A percentile compares a stretch with the other conserved stretches of the same genome.
Conservation (phyloP, 108 stramenopile species). For the Skeletonema menzelii region DNA sequence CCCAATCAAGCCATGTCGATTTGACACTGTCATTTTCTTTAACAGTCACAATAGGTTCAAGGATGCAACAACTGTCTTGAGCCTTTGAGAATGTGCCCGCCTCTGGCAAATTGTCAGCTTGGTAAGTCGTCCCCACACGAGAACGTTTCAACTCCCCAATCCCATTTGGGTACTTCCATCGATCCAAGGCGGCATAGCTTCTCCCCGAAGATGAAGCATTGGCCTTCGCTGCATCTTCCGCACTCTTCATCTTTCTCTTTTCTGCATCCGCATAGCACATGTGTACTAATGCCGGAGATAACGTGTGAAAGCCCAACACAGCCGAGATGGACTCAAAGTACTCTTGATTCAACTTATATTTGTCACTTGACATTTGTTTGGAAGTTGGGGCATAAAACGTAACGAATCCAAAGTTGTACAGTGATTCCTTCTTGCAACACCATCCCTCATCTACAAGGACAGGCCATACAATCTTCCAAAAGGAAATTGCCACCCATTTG, state of each 20-base stretch:
- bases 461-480: constrained; percentile 36
- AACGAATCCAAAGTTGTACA: constrained; percentile 29
- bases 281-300: not conserved
- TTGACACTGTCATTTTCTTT: not conserved
- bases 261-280: constrained; percentile 3
- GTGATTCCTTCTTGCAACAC: not conserved
- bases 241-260: constrained; percentile 9
- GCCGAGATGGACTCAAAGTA: constrained; percentile 13
- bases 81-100: not conserved
- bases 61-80: not conserved
- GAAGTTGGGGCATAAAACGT: constrained; percentile 11
- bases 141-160: not conserved
- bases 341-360: not conserved
- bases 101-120: not conserved
- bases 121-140: not conserved
- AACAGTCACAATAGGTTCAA: not conserved
- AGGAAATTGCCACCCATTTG: not conserved
- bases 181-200: not conserved
- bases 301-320: not conserved
- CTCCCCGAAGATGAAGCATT: not conserved
- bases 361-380: not conserved
- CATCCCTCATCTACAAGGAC: constrained; percentile 5
- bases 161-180: not conserved
- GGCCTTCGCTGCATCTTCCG: not conserved
- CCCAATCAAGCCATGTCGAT: constrained; percentile 15